Evolutionary conservation across 495 filamentous ascomycete species (phyloP), one percentile per base, ranked within the genome.

Genomic region (Parathielavia hyrcaniae): DNA sequence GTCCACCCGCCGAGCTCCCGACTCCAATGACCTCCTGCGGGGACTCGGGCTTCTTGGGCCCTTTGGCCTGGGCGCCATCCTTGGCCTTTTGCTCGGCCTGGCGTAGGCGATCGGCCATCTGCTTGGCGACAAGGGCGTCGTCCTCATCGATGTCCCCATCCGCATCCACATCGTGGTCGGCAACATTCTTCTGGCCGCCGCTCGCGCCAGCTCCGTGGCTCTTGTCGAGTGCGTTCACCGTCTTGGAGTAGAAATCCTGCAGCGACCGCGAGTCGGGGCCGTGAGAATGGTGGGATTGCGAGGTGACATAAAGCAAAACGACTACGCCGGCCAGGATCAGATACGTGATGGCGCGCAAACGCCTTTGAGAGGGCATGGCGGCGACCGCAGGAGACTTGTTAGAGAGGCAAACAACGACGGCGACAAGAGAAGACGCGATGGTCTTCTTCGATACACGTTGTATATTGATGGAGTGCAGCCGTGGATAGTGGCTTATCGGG

Each of bases 351-450:
- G 83, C 69, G 53, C 82, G 83, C 43, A 88, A 58, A 53, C 88
- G 83, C 57, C 89, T 81, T 64, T 79, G 78, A 1, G 88, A 88
- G 64, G 84, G 82, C 89, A 95, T 91, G 44, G 47, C 76, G 70
- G 54, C 22, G 22, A 20, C 19, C 40, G 40, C 40, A 13, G n/a
- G 22, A 12, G 22, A 19, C 12, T 26, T 23, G 12, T 47, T 30
- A 6, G 2, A 30, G 6, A 30, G 26, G 26, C 26, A 30, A 30
- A 3, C 26, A 30, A 30, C 6, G 26, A 30, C 6, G 3, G 26
- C 26, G 26, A 30, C 26, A 30, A 30, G 6, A 30, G 3, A 30
- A 30, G 26, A 30, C 6, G 26, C 26, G 26, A 30, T 30, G 26
- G 2, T 30, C 26, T 6, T 30, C 6, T 3, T 6, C 6, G 6